Percentiles rank a stretch among this genome's conserved stretches.
These are phyloP conservation scores for Anthostomella pinea DNA, from an alignment of 2,329 filamentous ascomycete genomes.

Conservation along the genomic window DNA sequence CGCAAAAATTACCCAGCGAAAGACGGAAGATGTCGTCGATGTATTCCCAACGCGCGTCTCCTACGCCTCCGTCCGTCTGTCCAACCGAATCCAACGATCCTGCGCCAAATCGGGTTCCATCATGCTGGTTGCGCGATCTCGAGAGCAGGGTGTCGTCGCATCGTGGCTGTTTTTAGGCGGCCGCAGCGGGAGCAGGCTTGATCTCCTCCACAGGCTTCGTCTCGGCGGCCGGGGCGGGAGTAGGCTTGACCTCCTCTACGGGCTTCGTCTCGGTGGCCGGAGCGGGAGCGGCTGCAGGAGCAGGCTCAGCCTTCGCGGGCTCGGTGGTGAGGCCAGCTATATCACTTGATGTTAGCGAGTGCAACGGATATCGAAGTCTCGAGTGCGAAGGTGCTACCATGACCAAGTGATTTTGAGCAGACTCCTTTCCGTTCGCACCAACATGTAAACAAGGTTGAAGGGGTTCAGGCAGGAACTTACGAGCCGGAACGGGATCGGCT, in stretches of 20 bases:
- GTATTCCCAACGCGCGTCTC: not conserved
- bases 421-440: no score
- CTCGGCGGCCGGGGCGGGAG: constrained; percentile 12
- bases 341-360: no score
- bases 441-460: no score
- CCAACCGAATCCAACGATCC: no score
- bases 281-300: constrained; percentile 13
- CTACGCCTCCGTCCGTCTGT: constrained; percentile 7
- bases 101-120: no score
- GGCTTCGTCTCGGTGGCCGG: constrained; percentile 11
- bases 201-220: constrained; percentile 18
- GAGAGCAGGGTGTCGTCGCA: constrained; percentile 13
- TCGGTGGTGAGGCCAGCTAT: no score
- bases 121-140: no score
- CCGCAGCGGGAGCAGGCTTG: constrained; percentile 25
- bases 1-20: constrained; percentile 2
- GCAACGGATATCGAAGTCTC: no score
- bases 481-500: no score
- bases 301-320: constrained; percentile 23
- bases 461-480: no score
- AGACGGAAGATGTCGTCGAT: constrained; percentile 8
- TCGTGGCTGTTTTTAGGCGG: constrained; percentile 19
- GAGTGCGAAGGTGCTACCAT: no score
- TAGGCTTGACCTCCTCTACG: not conserved
- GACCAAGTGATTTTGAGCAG: no score